These are phyloP conservation scores for Solanum rostratum DNA, from an alignment of 257 asterid genomes.

Conservation along the genomic window DNA sequence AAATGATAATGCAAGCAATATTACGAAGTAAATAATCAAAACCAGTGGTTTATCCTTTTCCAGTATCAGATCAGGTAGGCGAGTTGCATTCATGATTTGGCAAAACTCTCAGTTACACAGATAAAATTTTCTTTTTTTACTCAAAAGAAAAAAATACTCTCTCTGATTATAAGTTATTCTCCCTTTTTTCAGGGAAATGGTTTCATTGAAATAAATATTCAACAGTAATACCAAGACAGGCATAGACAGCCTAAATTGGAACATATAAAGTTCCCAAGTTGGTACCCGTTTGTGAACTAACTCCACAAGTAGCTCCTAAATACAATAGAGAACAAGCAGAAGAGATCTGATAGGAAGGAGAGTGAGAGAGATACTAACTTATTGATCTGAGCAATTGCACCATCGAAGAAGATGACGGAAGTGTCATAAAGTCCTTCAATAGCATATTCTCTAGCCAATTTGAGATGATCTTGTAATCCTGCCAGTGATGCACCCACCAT, in stretches of 20 bases:
- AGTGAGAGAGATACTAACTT: slow-evolving; percentile 29
- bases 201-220: not conserved
- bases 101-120: not conserved
- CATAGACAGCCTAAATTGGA: not conserved
- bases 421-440: slow-evolving; percentile 88
- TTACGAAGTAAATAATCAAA: not conserved
- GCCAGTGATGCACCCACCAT: slow-evolving; percentile 65
- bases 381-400: slow-evolving; percentile 95
- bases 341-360: not conserved
- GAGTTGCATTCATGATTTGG: not conserved
- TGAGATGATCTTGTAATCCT: slow-evolving; percentile 84
- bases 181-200: not conserved
- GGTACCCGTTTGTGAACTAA: not conserved
- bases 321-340: not conserved
- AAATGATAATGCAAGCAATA: not conserved
- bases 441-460: slow-evolving; percentile 90
- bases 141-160: not conserved
- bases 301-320: not conserved
- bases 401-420: slow-evolving; percentile 89
- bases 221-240: not conserved
- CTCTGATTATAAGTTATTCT: not conserved
- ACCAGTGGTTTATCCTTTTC: not conserved
- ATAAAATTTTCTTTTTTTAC: not conserved
- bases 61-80: not conserved
- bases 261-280: not conserved